phyloP scores from a whole-genome alignment of 2,329 filamentous ascomycete genomes.

The Verticillium nubilum region DNA sequence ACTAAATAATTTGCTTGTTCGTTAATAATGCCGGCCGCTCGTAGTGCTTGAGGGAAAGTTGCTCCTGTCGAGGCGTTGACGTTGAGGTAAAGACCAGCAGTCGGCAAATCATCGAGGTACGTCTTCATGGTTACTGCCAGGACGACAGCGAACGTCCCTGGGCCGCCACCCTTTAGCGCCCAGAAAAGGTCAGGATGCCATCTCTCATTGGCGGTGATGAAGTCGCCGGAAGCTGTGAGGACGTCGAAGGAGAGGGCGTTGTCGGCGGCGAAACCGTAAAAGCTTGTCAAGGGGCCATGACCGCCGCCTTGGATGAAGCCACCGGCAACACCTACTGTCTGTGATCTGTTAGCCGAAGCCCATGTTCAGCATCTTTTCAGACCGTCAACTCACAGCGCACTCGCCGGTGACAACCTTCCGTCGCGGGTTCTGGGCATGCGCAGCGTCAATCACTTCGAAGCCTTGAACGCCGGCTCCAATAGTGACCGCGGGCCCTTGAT shows the following conservation, averaged over 20 bases:
- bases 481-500: slow-evolving; percentile 44
- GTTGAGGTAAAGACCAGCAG: slow-evolving; percentile 27
- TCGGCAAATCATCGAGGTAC: slow-evolving; percentile 35
- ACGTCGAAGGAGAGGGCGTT: slow-evolving; percentile 41
- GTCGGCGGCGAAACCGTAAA: slow-evolving; percentile 39
- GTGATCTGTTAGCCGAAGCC: background rate
- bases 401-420: slow-evolving; percentile 47
- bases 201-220: slow-evolving; percentile 35
- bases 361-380: fast-evolving
- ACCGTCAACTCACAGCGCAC: slow-evolving; percentile 28
- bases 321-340: slow-evolving; percentile 51
- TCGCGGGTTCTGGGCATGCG: slow-evolving; percentile 33
- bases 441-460: slow-evolving; percentile 35
- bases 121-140: slow-evolving; percentile 47
- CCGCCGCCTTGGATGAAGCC: slow-evolving; percentile 57
- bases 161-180: slow-evolving; percentile 49
- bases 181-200: slow-evolving; percentile 50
- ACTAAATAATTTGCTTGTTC: slow-evolving; percentile 8
- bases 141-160: slow-evolving; percentile 47
- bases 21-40: slow-evolving; percentile 8
- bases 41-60: slow-evolving; percentile 5
- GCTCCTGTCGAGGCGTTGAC: slow-evolving; percentile 9
- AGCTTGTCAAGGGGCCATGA: slow-evolving; percentile 39
- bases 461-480: slow-evolving; percentile 48
- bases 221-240: slow-evolving; percentile 36